Evolutionary conservation across 1,284 basidiomycete species (phyloP).

Genomic region (Ceratobasidium sp.): DNA sequence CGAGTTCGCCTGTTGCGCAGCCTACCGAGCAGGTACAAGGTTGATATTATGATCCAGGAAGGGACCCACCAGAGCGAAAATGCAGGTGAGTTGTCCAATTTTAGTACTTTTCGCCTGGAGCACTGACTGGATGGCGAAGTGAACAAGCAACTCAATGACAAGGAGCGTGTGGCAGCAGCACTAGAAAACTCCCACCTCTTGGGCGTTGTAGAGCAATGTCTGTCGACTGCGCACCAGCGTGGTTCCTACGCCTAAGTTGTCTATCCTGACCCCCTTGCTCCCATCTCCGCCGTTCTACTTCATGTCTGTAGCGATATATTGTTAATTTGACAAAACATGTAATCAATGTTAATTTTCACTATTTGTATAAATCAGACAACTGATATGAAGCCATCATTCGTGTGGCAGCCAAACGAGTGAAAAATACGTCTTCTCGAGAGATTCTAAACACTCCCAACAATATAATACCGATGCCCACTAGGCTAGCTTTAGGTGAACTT

Average conservation of each 20-base stretch:
- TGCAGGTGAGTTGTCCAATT: slow-evolving; percentile 64
- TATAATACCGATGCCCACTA: slow-evolving; percentile 18
- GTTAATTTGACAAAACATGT: background rate
- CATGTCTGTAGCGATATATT: slow-evolving; percentile 23
- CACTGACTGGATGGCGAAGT: slow-evolving; percentile 61
- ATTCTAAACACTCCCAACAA: slow-evolving; percentile 33
- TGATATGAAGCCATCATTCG: slow-evolving; percentile 33
- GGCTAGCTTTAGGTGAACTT: slow-evolving; percentile 1
- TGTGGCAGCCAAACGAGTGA: slow-evolving; percentile 8
- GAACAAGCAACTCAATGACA: slow-evolving; percentile 99
- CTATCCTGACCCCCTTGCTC: background rate
- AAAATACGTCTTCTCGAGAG: slow-evolving; percentile 29
- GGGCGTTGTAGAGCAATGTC: slow-evolving; percentile 89
- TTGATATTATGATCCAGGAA: slow-evolving; percentile 92
- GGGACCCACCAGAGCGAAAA: slow-evolving; percentile 96
- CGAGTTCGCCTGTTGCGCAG: slow-evolving; percentile 91
- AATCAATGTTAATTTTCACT: background rate
- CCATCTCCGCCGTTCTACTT: background rate
- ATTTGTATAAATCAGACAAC: slow-evolving; percentile 17
- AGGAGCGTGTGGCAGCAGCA: slow-evolving; percentile 97
- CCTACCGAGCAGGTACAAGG: slow-evolving; percentile 91
- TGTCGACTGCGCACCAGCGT: slow-evolving; percentile 61
- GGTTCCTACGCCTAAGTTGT: slow-evolving; percentile 17
- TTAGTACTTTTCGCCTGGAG: background rate
- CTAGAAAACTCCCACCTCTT: slow-evolving; percentile 91